Conservation (phyloP, 306 rosid genomes). For the Dryas alaskensis region DNA sequence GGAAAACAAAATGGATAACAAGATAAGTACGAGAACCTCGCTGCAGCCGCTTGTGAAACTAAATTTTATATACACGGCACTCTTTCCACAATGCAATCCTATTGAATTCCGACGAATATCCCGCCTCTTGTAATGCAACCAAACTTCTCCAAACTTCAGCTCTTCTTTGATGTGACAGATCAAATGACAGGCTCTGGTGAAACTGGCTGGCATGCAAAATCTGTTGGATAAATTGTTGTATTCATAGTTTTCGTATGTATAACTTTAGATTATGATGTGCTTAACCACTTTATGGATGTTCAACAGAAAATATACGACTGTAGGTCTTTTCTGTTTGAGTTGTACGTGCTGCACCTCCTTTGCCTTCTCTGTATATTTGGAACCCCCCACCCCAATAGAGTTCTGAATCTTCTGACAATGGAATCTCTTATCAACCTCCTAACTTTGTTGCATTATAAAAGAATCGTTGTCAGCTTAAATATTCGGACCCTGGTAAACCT, state of each 20-base stretch:
- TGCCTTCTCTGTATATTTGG: background rate
- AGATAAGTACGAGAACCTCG: background rate
- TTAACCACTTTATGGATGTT: background rate
- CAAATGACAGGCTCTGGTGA: background rate
- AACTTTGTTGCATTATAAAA: too few species aligned
- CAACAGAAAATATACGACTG: background rate
- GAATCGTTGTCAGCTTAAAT: too few species aligned
- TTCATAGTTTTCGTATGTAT: background rate
- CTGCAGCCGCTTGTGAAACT: background rate
- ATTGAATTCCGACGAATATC: background rate
- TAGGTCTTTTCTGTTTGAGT: background rate
- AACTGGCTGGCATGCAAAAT: background rate
- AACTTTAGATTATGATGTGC: background rate
- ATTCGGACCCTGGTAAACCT: too few species aligned
- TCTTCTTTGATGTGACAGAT: background rate
- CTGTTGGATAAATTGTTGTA: background rate
- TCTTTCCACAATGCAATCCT: background rate
- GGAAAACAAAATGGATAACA: background rate
- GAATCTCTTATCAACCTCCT: too few species aligned
- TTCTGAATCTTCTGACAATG: too few species aligned
- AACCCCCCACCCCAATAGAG: too few species aligned
- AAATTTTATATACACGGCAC: background rate
- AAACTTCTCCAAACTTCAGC: background rate
- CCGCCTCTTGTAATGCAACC: constrained; percentile 2
- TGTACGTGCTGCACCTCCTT: background rate